A percentile compares a stretch with the other conserved stretches of the same genome.
phyloP scores from a whole-genome alignment of 176 grass and related monocot species.

The Ensete ventricosum region DNA sequence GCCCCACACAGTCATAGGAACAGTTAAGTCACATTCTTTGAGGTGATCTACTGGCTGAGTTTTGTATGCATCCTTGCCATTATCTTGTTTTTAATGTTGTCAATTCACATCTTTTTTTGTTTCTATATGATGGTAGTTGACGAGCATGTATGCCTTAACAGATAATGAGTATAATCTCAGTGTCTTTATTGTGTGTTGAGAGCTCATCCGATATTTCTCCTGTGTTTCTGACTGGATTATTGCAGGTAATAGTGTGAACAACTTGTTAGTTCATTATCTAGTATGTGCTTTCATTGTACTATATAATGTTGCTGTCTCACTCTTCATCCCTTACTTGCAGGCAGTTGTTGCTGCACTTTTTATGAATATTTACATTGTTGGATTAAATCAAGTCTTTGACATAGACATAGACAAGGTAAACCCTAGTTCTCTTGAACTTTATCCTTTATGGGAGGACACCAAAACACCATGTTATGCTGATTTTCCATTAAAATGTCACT shows the following conservation, averaged over 20 bases:
- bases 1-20: conserved; percentile 94
- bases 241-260: conserved; percentile 49
- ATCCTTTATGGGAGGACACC: not conserved
- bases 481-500: not conserved
- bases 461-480: not conserved
- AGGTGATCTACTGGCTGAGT: not conserved
- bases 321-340: not conserved
- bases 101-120: not conserved
- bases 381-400: conserved; percentile 88
- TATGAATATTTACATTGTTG: conserved; percentile 99
- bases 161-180: conserved; percentile 92
- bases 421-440: conserved; percentile 1
- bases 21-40: conserved; percentile 55
- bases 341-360: conserved; percentile 48
- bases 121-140: conserved; percentile 22
- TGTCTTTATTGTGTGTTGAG: conserved; percentile 77
- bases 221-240: conserved; percentile 74
- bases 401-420: conserved; percentile 98
- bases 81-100: not conserved
- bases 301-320: not conserved
- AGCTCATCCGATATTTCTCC: conserved; percentile 67
- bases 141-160: conserved; percentile 29
- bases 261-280: conserved; percentile 10
- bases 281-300: not conserved
- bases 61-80: not conserved